These are phyloP conservation scores for Fusarium pseudograminearum DNA, from an alignment of 2,329 filamentous ascomycete genomes.

Conservation along the genomic window DNA sequence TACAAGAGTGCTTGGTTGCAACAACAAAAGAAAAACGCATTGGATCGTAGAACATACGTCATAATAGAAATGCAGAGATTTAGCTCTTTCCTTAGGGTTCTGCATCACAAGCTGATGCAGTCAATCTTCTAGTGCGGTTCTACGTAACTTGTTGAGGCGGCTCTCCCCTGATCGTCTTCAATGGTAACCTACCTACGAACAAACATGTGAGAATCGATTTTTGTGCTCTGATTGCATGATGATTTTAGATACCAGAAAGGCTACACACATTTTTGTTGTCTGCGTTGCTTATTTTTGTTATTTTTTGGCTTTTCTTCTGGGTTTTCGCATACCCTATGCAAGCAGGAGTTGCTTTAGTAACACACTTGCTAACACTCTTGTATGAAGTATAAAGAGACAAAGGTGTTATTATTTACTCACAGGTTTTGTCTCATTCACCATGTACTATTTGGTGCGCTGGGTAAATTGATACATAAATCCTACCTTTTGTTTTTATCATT, in stretches of 20 bases:
- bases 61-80: slow-evolving; percentile 25
- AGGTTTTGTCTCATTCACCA: background rate
- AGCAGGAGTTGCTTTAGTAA: background rate
- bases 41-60: slow-evolving; percentile 38
- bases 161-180: slow-evolving; percentile 4
- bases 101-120: slow-evolving; percentile 7
- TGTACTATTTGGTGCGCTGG: background rate
- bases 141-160: slow-evolving; percentile 7
- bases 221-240: background rate
- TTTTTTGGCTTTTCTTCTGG: background rate
- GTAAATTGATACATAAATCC: background rate
- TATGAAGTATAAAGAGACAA: background rate
- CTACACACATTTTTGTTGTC: background rate
- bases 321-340: background rate
- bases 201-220: background rate
- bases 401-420: background rate
- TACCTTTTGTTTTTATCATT: background rate
- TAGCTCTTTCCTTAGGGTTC: slow-evolving; percentile 24
- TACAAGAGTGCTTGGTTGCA: slow-evolving; percentile 25
- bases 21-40: slow-evolving; percentile 19
- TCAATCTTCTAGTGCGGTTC: slow-evolving; percentile 22
- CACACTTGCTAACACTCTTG: background rate
- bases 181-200: background rate
- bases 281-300: background rate
- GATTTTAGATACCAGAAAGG: background rate